Base-by-base conservation (phyloP, 805 yeast genomes). In the Hanseniaspora osmophila region DNA sequence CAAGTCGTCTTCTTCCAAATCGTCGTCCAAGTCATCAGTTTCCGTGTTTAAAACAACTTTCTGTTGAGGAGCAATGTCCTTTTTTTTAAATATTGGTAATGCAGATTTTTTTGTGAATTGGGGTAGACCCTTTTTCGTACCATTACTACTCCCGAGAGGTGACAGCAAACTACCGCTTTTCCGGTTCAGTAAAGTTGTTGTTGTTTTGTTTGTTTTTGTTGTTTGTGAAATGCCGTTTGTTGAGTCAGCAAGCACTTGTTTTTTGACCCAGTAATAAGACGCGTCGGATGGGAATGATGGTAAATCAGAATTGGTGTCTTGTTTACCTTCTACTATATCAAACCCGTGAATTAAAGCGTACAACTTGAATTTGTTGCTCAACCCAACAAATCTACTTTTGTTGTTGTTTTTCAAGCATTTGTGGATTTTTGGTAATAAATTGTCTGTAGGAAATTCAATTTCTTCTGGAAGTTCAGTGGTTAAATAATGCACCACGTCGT, bases 341-440 rank as follows among this genome's bases (percentile, higher is more conserved):
- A 83, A 80, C 0, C 88, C 90, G 30, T 71, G 69, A 68, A 79
- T 69, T 44, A 83, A 66, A 22, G 78, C 88, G 53, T 79, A 81
- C 45, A 84, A 58, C 42, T 60, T 61, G 44, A 50, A 56, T 2
- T 17, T 45, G 42, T 60, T 60, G 65, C 66, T 50, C 66, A 77
- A 69, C 9, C 86, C 86, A 37, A 60, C 58, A 30, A 79, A 61
- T 33, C 48, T 60, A 19, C 84, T 84, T 18, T 63, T 66, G 7
- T 55, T 51, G 40, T 58, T 60, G 5, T 11, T 17, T 12, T 18
- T 38, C 50, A 78, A 61, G 1, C 73, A 55, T 7, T 58, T 58
- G 51, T 54, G 63, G 6, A 79, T 52, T 30, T 64, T 59, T 10
- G 60, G 52, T 44, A 74, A 66, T 35, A 75, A 60, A 40, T 62